Evolutionary conservation across 352 stramenopile genomes (phyloP), one percentile per base, ranked within the genome.

Genomic region (Phytophthora megakarya): DNA sequence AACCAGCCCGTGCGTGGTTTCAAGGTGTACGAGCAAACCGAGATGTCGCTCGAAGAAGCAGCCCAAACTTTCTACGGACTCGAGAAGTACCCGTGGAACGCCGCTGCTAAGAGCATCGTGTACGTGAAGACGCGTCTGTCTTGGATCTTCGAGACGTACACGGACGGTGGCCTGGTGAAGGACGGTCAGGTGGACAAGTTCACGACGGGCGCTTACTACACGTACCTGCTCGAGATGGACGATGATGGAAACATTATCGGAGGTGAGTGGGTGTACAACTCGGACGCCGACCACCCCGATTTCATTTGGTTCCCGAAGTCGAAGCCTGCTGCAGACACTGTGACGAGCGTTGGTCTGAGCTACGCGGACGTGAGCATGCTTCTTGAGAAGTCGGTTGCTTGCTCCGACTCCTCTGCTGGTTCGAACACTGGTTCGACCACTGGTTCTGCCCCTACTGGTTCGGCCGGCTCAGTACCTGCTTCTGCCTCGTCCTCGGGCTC

Each of bases 1-100:
- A 86, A 84, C 65, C 70, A 80, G 35, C 77, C 77, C 5, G 69
- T 86, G 23, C 28, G 47, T 19, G 67, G 61, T 47, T 86, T 82
- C 61, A 49, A 73, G 40, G 55, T 81, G 19, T 43, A 59, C 30
- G 43, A 75, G 16, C 40, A 65, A 43, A 50, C 59, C 5, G 50
- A 61, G 15, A 61, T 81, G 57, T 50, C 56, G 4, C 57, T 52
- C 0, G 33, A 65, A 25, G 13, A 77, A 3, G 72, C 68, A 0
- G 71, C 68, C 0, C 12, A 59, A 16, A 61, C 61, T 18, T 76
- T 51, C 58, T 81, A 72, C 46, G 48, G 51, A 18, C 61, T 62
- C 5, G 58, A 46, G 11, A 52, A 26, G 39, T 85, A 85, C 39
- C 61, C 61, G 33, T 85, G 79, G 64, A 81, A 81, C 28, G 37